A percentile compares a stretch with the other conserved stretches of the same genome.
Conservation (phyloP, 2,329 filamentous ascomycete species). For the Pleurostoma richardsiae region DNA sequence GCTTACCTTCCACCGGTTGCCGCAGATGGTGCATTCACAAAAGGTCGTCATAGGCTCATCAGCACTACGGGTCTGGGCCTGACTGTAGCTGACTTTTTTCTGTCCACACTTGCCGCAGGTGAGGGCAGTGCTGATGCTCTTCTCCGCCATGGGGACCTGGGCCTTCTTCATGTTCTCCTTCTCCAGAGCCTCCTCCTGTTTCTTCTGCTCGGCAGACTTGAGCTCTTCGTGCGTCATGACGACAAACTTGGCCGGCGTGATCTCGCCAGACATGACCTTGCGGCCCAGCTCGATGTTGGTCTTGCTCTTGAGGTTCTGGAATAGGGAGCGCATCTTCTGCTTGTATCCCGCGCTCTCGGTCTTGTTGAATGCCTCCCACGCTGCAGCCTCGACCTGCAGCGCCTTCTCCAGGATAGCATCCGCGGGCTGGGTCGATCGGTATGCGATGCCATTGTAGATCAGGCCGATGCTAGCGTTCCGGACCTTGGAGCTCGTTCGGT, state of each 20-base stretch:
- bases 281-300: slow-evolving; percentile 73
- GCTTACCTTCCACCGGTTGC: slow-evolving; percentile 67
- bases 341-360: slow-evolving; percentile 69
- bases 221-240: slow-evolving; percentile 86
- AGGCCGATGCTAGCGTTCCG: slow-evolving; percentile 86
- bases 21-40: slow-evolving; percentile 66
- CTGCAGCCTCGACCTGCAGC: slow-evolving; percentile 79
- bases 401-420: slow-evolving; percentile 68
- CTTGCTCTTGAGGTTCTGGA: slow-evolving; percentile 91
- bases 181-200: slow-evolving; percentile 69
- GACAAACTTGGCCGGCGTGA: slow-evolving; percentile 70
- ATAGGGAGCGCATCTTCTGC: slow-evolving; percentile 85
- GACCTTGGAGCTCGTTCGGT: slow-evolving; percentile 66
- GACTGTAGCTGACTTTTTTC: slow-evolving; percentile 91
- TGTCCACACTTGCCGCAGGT: slow-evolving; percentile 89
- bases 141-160: slow-evolving; percentile 88
- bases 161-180: slow-evolving; percentile 96
- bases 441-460: slow-evolving; percentile 85
- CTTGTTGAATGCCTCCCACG: slow-evolving; percentile 63
- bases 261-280: slow-evolving; percentile 70
- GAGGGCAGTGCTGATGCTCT: slow-evolving; percentile 81
- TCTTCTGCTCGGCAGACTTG: slow-evolving; percentile 77
- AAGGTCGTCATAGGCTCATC: slow-evolving; percentile 89
- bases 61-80: slow-evolving; percentile 91
- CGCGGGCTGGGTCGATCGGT: slow-evolving; percentile 64